Evolutionary conservation across 352 stramenopile species (phyloP), one percentile per base, ranked within the genome.

Genomic region (Pythium scleroteichum): DNA sequence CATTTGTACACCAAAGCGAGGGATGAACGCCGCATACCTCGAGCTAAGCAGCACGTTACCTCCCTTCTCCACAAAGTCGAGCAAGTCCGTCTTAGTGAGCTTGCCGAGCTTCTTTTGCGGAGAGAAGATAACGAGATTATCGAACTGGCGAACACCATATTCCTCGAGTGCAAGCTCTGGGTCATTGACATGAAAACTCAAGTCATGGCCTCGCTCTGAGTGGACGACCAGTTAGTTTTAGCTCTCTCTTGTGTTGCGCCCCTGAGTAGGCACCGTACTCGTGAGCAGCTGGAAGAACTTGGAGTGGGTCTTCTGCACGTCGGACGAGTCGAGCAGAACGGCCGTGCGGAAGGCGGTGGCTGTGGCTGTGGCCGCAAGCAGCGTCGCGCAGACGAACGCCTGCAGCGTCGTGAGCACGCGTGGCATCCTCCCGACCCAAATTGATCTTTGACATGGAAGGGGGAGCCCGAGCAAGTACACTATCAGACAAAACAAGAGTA

Each of bases 71-170:
- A 97, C 76, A 70, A 97, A 97, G 44, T 82, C 68, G 62, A 96
- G 68, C 50, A 91, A 33, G 51, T 90, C 73, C 20, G 81, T 75
- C 64, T 91, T 92, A 55, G 68, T 68, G 50, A 93, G 72, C 49
- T 74, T 76, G 20, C 74, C 78, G 20, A 88, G 72, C 57, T 87
- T 89, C 74, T 91, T 91, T 47, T 89, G 72, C 24, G 90, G 88
- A 38, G 88, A 88, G 52, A 97, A 90, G 52, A 97, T 66, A 52
- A 98, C 72, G 59, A 98, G 72, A 66, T 98, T 93, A 57, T 98
- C 92, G 66, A 87, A 97, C 48, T 78, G 64, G 44, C 75, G 79
- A 69, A 96, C 89, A 52, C 90, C 90, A 71, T 91, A 97, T 59
- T 78, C 68, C n/a, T 85, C 79, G 2, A 97, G 75, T 40, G 66